Base-by-base conservation (phyloP, 2,329 filamentous ascomycete species). In the Chaetomium sp. region DNA sequence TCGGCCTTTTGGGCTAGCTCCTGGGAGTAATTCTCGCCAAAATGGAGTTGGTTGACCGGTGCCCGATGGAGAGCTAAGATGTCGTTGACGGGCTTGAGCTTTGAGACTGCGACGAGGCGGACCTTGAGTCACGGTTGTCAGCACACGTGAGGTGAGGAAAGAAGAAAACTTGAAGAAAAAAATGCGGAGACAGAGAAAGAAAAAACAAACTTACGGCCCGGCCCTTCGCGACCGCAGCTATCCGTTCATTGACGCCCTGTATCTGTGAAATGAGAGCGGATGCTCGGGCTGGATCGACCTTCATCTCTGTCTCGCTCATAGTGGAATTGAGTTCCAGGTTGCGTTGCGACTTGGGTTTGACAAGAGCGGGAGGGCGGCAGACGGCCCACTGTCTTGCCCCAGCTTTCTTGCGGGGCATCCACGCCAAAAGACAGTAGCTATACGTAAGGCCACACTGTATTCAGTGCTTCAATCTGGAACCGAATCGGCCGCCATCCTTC, bases 1-100 rank as follows among this genome's bases (percentile, higher is more conserved):
- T 81, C 79, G 1, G 90, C 87, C 72, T 99, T 99, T 69, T 95
- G 87, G 57, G 80, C 79, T 53, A 99, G 81, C 72, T 99, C 94
- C 72, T 92, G 88, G 4, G 87, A 80, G 74, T 99, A 99, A 76
- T 99, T 99, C 74, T 99, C 94, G 65, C 94, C 94, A 70, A 97
- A 97, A 73, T 99, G 89, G 14, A 77, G 64, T 53, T 91, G 88
- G 1, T 74, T 71, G 35, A 74, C 70, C 1, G 79, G 76, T 0
- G 77, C 71, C 64, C 81, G 77, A 73, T 95, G 87, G 1, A 99
- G 81, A 35, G 91, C 87, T 54, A 95, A 79, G 65, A 99, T 88
- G 70, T 99, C 94, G 66, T 88, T 88, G 57, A 86, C 89, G 11
- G 94, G 92, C 74, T 99, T 97, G 62, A 96, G 79, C 73, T 99